These are phyloP conservation scores for Scenedesmus sp. DNA, from an alignment of 163 green algal species.

Conservation along the genomic window DNA sequence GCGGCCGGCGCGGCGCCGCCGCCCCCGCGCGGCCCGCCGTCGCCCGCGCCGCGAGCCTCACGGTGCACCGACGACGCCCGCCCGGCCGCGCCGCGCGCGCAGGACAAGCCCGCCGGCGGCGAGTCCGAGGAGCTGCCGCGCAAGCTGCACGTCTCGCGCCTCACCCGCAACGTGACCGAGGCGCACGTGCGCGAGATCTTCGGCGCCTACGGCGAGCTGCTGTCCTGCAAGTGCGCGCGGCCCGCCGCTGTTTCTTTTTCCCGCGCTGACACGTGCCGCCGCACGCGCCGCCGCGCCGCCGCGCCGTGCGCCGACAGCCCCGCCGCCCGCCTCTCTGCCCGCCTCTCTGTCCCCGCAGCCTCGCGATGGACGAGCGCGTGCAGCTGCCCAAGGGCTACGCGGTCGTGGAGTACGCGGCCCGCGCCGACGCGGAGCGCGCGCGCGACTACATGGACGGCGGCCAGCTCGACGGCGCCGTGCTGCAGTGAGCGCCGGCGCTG, in stretches of 20 bases:
- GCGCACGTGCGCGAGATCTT: constrained; percentile 90
- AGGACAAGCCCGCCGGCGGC: background rate
- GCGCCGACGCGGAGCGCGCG: constrained; percentile 74
- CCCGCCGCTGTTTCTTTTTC: background rate
- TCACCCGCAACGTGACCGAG: constrained; percentile 86
- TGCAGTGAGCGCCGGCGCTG: constrained; percentile 69
- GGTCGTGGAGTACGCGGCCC: constrained; percentile 77
- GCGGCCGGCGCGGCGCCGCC: background rate
- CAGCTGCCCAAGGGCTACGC: constrained; percentile 85
- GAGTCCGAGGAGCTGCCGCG: constrained; percentile 26
- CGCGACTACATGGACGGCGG: constrained; percentile 83
- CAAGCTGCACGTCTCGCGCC: constrained; percentile 76
- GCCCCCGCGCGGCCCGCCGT: background rate
- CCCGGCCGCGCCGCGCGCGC: background rate
- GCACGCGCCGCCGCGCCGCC: too few species aligned
- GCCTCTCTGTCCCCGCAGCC: too few species aligned
- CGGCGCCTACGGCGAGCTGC: constrained; percentile 63
- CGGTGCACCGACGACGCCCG: background rate
- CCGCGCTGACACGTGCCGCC: background rate
- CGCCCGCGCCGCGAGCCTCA: background rate
- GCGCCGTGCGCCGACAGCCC: too few species aligned
- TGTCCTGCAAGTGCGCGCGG: too few species aligned
- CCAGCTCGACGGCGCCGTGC: constrained; percentile 85
- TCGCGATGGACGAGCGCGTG: constrained; percentile 79
- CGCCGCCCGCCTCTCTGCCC: too few species aligned